Evolutionary conservation across 1,284 basidiomycete species (phyloP), one percentile per base, ranked within the genome.

Genomic region (Binderoboletus segoi): DNA sequence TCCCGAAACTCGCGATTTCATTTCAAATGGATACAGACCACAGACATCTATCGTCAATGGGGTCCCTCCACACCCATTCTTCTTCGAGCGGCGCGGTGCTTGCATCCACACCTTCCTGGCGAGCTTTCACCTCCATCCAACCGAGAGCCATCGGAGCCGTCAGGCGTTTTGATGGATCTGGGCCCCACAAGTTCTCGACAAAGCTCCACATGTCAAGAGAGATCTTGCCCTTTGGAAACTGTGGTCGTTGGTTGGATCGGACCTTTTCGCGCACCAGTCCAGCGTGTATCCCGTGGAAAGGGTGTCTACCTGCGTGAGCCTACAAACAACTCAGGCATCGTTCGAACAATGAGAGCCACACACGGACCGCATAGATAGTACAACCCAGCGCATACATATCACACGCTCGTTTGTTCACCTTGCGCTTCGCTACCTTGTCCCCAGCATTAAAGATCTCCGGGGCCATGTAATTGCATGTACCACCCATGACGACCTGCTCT

Each of bases 381-480:
- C 68, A 68, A n/a, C 69, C 67, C 15, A 69, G 35, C 2, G 69
- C 68, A 51, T 70, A 71, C 59, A 69, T 68, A 24, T 71, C 69
- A 23, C 59, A 64, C 15, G 35, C 50, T 49, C 67, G 69, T 35
- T 62, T 68, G 57, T 68, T 71, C 44, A 68, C 47, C 10, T 40
- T 28, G 24, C 50, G 53, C 47, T 28, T 62, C 3, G 51, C 46
- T 38, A 64, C 48, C 11, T 47, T 4, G 18, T 7, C 15, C 11
- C 18, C 1, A 18, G 68, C 62, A 0, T 28, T 10, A 4, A 63
- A 54, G 15, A 68, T 57, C 49, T 68, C 67, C 8, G 67, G 67
- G 16, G 68, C 59, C 67, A 62, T 64, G 32, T 68, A 68, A 35
- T 20, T 7, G 21, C 1, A 20, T 42, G 69, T 69, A 41, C 67